A percentile compares a stretch with the other conserved stretches of the same genome.
phyloP scores from a whole-genome alignment of 2,329 filamentous ascomycete species.

The Sclerotiophoma versabilis region DNA sequence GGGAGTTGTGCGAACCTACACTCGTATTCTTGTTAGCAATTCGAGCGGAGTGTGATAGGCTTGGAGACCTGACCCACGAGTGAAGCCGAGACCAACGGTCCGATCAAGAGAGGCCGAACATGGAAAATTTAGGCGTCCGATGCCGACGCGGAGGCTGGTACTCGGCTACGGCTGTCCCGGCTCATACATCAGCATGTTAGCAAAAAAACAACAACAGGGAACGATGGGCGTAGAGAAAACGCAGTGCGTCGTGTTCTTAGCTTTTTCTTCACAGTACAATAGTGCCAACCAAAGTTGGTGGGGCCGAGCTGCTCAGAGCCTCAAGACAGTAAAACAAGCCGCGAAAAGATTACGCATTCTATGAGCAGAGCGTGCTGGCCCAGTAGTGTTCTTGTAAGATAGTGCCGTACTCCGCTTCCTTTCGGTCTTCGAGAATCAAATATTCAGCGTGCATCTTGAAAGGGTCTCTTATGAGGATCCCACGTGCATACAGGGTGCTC shows the following conservation, averaged over 20 bases:
- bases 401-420: too few relatives aligned
- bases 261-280: neutral
- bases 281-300: neutral
- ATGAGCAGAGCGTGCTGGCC: too few relatives aligned
- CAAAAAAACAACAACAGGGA: neutral
- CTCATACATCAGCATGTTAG: neutral
- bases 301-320: neutral
- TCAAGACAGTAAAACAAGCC: neutral
- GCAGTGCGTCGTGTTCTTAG: neutral
- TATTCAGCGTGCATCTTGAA: too few relatives aligned
- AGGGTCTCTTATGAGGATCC: too few relatives aligned
- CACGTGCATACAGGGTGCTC: too few relatives aligned
- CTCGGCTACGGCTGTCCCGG: neutral
- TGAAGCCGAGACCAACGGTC: constrained; percentile 12
- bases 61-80: neutral
- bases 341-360: too few relatives aligned
- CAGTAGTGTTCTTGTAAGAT: too few relatives aligned
- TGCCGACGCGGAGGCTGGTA: neutral
- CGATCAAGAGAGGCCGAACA: constrained; percentile 1
- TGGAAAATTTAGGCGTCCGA: neutral
- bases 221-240: neutral
- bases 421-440: too few relatives aligned
- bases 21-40: too few relatives aligned
- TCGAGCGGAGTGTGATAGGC: neutral
- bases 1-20: too few relatives aligned